A percentile compares a stretch with the other conserved stretches of the same genome.
phyloP scores from a whole-genome alignment of 108 stramenopile genomes.

The Skeletonema tropicum region DNA sequence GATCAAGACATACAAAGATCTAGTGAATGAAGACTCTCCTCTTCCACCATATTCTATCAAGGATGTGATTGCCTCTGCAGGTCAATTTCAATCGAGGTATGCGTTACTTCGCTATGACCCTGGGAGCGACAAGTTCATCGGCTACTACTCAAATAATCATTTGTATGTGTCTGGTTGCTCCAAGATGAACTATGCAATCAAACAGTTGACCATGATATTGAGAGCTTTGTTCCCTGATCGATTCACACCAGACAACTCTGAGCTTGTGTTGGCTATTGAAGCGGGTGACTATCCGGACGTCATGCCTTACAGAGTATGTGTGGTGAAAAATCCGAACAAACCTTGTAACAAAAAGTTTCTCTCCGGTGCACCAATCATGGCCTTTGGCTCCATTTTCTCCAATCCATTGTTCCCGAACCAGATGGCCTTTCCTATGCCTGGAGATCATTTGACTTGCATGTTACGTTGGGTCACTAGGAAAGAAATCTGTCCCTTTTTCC shows the following conservation, averaged over 20 bases:
- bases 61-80: background rate
- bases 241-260: conserved; percentile 5
- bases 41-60: background rate
- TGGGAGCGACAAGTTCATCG: background rate
- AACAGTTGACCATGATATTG: background rate
- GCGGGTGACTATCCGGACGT: background rate
- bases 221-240: background rate
- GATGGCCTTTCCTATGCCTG: conserved; percentile 3
- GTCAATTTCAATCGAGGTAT: background rate
- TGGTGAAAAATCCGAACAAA: background rate
- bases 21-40: background rate
- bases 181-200: background rate
- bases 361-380: background rate
- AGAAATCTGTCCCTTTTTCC: background rate
- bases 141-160: conserved; percentile 1
- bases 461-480: background rate
- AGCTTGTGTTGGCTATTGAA: background rate
- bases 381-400: background rate
- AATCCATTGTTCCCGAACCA: background rate
- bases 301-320: background rate
- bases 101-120: background rate
- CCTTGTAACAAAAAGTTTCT: background rate
- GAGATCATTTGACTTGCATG: background rate
- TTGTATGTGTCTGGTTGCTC: background rate
- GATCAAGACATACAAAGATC: background rate